Evolutionary conservation across 192 early-diverging fungal species (phyloP), one percentile per base, ranked within the genome.

Genomic region (Rhizophagus clarus): DNA sequence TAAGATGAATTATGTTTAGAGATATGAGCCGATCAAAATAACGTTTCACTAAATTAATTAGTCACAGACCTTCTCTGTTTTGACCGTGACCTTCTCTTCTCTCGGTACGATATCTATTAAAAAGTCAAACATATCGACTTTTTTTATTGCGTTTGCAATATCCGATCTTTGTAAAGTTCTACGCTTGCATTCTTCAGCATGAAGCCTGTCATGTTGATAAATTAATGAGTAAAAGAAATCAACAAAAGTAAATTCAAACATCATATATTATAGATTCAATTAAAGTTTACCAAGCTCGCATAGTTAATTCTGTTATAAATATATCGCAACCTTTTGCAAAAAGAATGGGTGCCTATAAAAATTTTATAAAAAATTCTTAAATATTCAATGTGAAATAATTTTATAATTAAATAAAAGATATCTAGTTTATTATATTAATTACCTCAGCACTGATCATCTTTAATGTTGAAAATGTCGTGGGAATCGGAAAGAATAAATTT

Each of bases 241-340:
- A n/a, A 74, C 24, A 20, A 26, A 29, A 2, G 15, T 32, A 56
- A 6, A 56, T 74, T 61, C 20, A 20, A 56, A 56, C 6, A 17
- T 22, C 1, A 56, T 56, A 7, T 56, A 45, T 45, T 12, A 45
- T 45, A 45, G 10, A 20, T 56, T 20, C 8, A 22, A 11, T 6
- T 29, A 17, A 5, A 73, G n/a, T 28, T 73, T 85, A 91, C 94
- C 94, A 95, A 34, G 94, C 92, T 22, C 94, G 88, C 67, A 89
- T 87, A 32, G 94, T 94, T 61, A 98, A 87, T 87, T 98, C 97
- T 0, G 93, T 89, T 79, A 97, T 97, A 76, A 99, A 97, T n/a
- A 99, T 93, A 82, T 99, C 96, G 84, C 97, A 98, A 5, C 95
- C 97, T 88, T 97, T 97, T 20, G 95, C 93, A 87, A 98, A 98